phyloP scores from a whole-genome alignment of 2,329 filamentous ascomycete species.

The Ophidiomyces ophidiicola region DNA sequence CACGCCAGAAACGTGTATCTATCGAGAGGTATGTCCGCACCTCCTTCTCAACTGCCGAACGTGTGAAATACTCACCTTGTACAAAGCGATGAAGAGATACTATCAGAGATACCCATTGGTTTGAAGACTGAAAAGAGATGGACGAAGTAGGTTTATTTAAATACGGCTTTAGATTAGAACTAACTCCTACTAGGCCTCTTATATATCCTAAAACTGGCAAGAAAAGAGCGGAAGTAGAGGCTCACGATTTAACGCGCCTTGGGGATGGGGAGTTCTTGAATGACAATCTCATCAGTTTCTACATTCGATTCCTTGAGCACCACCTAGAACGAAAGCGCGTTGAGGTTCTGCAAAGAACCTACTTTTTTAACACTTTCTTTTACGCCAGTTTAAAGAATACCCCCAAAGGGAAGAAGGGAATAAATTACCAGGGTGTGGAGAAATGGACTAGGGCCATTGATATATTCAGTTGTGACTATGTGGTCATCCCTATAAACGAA shows the following conservation, averaged over 20 bases:
- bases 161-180: background rate
- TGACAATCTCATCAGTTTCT: conserved; percentile 84
- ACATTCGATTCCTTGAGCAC: conserved; percentile 60
- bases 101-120: conserved; percentile 2
- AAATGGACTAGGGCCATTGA: conserved; percentile 81
- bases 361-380: conserved; percentile 91
- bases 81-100: conserved; percentile 8
- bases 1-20: conserved; percentile 12
- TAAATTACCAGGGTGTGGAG: conserved; percentile 77
- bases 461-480: conserved; percentile 73
- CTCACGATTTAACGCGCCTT: conserved; percentile 50
- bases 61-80: background rate
- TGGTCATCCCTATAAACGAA: conserved; percentile 87
- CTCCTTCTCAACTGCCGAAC: background rate
- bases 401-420: conserved; percentile 40
- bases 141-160: conserved; percentile 10
- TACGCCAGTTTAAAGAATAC: conserved; percentile 61
- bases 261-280: conserved; percentile 82
- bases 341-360: conserved; percentile 52
- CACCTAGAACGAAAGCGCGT: conserved; percentile 44
- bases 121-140: conserved; percentile 6
- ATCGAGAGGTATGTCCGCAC: conserved; percentile 12
- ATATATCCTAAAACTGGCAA: conserved; percentile 36
- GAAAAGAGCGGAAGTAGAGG: conserved; percentile 36
- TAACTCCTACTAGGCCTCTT: conserved; percentile 24